These are phyloP conservation scores for Bipolaris zeicola DNA, from an alignment of 2,329 filamentous ascomycete species.

Conservation along the genomic window DNA sequence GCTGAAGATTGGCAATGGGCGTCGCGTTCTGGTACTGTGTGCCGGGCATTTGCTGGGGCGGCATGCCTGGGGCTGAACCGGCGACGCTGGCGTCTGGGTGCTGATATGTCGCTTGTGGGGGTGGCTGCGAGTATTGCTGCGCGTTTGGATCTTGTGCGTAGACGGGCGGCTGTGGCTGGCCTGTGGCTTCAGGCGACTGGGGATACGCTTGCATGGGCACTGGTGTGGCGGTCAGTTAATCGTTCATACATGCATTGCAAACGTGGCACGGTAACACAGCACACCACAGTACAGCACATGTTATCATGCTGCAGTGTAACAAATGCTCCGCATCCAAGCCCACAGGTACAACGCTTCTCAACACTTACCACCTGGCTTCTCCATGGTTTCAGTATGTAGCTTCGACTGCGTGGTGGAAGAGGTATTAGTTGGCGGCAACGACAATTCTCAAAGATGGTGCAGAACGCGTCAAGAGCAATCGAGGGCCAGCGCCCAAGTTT, in stretches of 20 bases:
- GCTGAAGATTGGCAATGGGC: conserved; percentile 39
- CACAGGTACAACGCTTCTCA: neutral
- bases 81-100: conserved; percentile 11
- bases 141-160: conserved; percentile 32
- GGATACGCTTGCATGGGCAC: conserved; percentile 49
- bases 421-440: neutral
- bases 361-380: conserved; percentile 46
- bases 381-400: conserved; percentile 30
- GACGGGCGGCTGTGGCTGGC: conserved; percentile 23
- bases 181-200: conserved; percentile 37
- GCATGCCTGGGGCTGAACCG: conserved; percentile 37
- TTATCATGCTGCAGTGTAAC: neutral
- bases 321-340: neutral
- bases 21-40: conserved; percentile 46
- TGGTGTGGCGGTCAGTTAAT: conserved; percentile 22
- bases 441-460: neutral
- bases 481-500: conserved; percentile 6
- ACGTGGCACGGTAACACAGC: neutral
- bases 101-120: conserved; percentile 29
- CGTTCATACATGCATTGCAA: neutral
- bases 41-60: conserved; percentile 41
- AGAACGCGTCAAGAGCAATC: neutral
- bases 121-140: conserved; percentile 27
- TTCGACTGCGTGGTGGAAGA: neutral
- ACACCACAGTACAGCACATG: too few relatives aligned